phyloP scores from a whole-genome alignment of 2,329 filamentous ascomycete genomes.

The Cercospora zeae-maydis region DNA sequence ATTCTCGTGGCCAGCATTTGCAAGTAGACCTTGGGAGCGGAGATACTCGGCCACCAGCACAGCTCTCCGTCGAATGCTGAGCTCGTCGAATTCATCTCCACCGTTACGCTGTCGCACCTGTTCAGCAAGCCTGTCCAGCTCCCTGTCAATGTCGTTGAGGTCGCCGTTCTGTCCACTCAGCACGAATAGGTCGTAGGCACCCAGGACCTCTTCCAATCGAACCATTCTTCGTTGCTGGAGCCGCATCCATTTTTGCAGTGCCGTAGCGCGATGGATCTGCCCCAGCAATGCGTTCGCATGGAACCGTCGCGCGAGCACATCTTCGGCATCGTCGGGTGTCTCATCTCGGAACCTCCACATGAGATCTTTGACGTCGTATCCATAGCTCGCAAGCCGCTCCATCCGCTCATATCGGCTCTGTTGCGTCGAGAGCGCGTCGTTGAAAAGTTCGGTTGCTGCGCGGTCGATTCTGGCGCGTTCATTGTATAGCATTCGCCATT shows the following conservation, averaged over 20 bases:
- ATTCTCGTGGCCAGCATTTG: slow-evolving; percentile 57
- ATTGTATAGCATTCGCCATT: slow-evolving; percentile 62
- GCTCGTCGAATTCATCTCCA: slow-evolving; percentile 45
- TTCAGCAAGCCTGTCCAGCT: slow-evolving; percentile 62
- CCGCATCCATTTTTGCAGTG: slow-evolving; percentile 71
- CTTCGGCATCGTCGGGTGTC: slow-evolving; percentile 58
- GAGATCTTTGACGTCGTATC: slow-evolving; percentile 81
- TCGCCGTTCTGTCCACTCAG: slow-evolving; percentile 70
- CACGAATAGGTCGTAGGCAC: slow-evolving; percentile 86
- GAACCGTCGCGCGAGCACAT: slow-evolving; percentile 74
- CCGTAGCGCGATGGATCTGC: slow-evolving; percentile 75
- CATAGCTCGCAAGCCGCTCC: slow-evolving; percentile 65
- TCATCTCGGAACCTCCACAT: slow-evolving; percentile 65
- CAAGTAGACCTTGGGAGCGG: slow-evolving; percentile 63
- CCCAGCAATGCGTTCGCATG: slow-evolving; percentile 71
- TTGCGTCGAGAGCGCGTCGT: slow-evolving; percentile 68
- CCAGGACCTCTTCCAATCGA: slow-evolving; percentile 69
- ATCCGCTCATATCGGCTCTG: slow-evolving; percentile 66
- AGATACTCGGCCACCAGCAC: slow-evolving; percentile 67
- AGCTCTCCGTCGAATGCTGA: slow-evolving; percentile 66
- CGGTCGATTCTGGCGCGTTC: slow-evolving; percentile 37
- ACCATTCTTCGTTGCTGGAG: slow-evolving; percentile 52
- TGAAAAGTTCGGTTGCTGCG: slow-evolving; percentile 46
- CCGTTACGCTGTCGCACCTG: slow-evolving; percentile 54
- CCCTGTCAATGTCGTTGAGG: slow-evolving; percentile 58